Conservation (phyloP, 179 eudicot species). For the Silene noctiflora region DNA sequence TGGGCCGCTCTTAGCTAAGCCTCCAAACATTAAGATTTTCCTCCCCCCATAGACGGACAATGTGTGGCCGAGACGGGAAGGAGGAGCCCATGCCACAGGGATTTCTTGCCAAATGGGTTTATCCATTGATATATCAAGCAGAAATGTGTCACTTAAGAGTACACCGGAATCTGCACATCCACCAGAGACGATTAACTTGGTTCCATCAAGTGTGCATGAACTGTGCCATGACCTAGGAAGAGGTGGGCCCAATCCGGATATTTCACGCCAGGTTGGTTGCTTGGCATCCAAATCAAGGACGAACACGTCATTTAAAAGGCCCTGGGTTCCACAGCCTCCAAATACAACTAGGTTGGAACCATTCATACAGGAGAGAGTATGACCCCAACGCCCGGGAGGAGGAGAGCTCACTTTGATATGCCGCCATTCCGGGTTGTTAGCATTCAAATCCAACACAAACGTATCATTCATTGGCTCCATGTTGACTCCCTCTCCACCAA, state of each 20-base stretch:
- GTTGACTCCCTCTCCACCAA: constrained; percentile 95
- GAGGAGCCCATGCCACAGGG: constrained; percentile 87
- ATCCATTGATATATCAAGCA: constrained; percentile 91
- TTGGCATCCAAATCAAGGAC: constrained; percentile 84
- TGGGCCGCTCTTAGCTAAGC: constrained; percentile 89
- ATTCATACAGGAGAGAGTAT: constrained; percentile 86
- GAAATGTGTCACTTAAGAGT: constrained; percentile 82
- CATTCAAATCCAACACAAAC: constrained; percentile 80
- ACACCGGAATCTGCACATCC: constrained; percentile 98
- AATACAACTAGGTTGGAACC: constrained; percentile 86
- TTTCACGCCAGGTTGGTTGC: constrained; percentile 93
- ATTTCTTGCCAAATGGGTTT: constrained; percentile 91
- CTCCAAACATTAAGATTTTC: constrained; percentile 94
- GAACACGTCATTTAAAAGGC: constrained; percentile 86
- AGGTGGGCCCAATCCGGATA: constrained; percentile 86
- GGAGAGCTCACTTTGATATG: constrained; percentile 84
- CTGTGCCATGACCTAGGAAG: constrained; percentile 97
- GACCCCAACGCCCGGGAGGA: constrained; percentile 99
- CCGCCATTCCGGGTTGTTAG: constrained; percentile 78
- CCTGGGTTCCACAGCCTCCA: constrained; percentile 93
- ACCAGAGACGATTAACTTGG: constrained; percentile 87
- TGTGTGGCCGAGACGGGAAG: constrained; percentile 92
- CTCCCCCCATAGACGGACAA: constrained; percentile 87
- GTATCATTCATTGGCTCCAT: constrained; percentile 98
- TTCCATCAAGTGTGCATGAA: constrained; percentile 93